phyloP scores from a whole-genome alignment of 192 early-diverging fungal genomes.

The Rhizophagus prolifer region DNA sequence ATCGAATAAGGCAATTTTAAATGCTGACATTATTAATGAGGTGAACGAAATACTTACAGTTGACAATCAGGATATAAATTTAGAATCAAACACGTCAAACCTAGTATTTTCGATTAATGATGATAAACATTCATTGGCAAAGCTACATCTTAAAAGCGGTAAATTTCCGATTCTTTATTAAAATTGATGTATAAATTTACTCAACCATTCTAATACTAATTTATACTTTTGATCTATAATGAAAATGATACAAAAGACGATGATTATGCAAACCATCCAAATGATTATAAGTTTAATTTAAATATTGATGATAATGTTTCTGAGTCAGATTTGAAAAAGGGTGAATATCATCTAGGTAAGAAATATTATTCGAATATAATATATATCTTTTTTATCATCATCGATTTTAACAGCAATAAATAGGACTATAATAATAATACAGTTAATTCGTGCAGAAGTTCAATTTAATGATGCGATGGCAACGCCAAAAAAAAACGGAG shows the following conservation, averaged over 20 bases:
- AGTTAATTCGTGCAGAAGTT: neutral
- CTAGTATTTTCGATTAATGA: neutral
- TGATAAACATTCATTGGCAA: neutral
- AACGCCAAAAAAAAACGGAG: neutral
- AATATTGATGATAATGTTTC: neutral
- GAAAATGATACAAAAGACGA: neutral
- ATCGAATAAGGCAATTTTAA: neutral
- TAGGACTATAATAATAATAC: constrained; percentile 3
- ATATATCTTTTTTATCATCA: neutral
- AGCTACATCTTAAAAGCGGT: neutral
- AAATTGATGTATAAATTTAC: neutral
- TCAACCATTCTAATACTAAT: neutral
- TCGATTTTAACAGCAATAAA: neutral
- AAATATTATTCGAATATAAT: neutral
- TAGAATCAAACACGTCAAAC: neutral
- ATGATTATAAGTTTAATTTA: neutral
- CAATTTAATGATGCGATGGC: neutral
- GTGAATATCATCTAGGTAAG: neutral
- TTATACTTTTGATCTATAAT: neutral
- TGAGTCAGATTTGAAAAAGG: neutral
- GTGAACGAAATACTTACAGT: neutral
- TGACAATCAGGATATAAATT: neutral
- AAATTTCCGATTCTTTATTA: neutral
- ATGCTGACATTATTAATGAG: neutral
- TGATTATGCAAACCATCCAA: neutral